These are phyloP conservation scores for Fragaria vesca DNA, from an alignment of 306 rosid species.

Conservation along the genomic window DNA sequence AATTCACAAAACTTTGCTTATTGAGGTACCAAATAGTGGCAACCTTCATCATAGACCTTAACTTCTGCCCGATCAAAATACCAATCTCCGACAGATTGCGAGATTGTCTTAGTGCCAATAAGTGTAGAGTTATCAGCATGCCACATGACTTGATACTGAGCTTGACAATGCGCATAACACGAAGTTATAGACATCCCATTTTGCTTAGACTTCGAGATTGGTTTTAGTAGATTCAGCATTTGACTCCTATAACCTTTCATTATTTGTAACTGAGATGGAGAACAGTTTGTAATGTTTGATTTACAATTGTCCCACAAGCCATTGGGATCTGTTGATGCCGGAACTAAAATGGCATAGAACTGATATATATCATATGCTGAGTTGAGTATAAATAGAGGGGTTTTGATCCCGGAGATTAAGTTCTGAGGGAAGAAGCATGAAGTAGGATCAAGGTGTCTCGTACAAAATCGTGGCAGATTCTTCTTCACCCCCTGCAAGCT, in stretches of 20 bases:
- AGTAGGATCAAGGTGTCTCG: constrained; percentile 67
- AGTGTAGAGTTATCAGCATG: constrained; percentile 69
- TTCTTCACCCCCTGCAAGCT: constrained; percentile 60
- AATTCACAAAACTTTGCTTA: not conserved
- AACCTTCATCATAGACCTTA: constrained; percentile 61
- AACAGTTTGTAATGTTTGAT: constrained; percentile 64
- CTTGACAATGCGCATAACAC: constrained; percentile 89
- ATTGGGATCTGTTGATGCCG: constrained; percentile 77
- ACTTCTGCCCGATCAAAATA: constrained; percentile 68
- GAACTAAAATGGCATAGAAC: constrained; percentile 83
- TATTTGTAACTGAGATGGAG: constrained; percentile 58
- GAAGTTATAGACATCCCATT: constrained; percentile 84
- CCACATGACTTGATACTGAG: constrained; percentile 85
- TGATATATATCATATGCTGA: constrained; percentile 90
- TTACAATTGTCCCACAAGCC: constrained; percentile 84
- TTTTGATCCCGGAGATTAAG: constrained; percentile 45
- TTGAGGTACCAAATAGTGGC: constrained; percentile 53
- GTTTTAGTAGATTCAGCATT: constrained; percentile 57
- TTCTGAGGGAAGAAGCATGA: constrained; percentile 93
- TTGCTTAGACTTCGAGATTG: constrained; percentile 48
- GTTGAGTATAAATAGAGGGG: constrained; percentile 76
- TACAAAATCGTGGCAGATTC: constrained; percentile 68
- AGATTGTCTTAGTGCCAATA: constrained; percentile 66
- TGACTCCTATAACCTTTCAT: constrained; percentile 78
- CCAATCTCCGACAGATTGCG: constrained; percentile 91